Evolutionary conservation across 2,329 filamentous ascomycete species (phyloP).

Genomic region (Claviceps sp.): DNA sequence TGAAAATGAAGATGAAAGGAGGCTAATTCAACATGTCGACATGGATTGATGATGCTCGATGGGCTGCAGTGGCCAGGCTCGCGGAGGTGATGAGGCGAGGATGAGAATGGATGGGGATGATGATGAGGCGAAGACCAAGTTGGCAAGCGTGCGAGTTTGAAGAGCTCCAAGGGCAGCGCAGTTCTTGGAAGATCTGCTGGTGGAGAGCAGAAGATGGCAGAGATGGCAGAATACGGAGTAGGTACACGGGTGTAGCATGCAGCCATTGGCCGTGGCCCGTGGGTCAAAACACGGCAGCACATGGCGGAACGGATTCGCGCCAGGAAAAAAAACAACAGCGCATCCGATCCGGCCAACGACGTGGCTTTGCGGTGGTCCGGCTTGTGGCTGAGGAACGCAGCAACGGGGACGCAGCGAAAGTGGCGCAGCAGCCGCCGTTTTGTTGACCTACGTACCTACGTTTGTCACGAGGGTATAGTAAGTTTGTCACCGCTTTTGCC

Average conservation of each 20-base stretch:
- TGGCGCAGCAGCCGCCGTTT: too few relatives aligned
- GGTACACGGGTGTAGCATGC: constrained; percentile 6
- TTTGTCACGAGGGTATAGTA: too few relatives aligned
- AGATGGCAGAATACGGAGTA: not conserved
- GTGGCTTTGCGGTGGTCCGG: too few relatives aligned
- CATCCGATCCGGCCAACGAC: not conserved
- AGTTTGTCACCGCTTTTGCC: too few relatives aligned
- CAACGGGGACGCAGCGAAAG: too few relatives aligned
- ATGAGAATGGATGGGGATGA: not conserved
- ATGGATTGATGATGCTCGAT: constrained; percentile 1
- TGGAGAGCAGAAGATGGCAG: constrained; percentile 8
- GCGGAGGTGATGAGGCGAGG: not conserved
- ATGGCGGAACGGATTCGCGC: constrained; percentile 5
- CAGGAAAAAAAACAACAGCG: not conserved
- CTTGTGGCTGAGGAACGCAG: too few relatives aligned
- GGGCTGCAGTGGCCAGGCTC: constrained; percentile 1
- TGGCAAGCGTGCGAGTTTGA: not conserved
- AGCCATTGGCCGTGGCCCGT: constrained; percentile 17
- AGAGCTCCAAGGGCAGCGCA: constrained; percentile 3
- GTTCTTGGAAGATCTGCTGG: constrained; percentile 6
- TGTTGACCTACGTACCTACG: too few relatives aligned
- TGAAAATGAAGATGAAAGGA: not conserved
- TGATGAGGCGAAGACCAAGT: not conserved
- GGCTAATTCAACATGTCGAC: constrained; percentile 8
- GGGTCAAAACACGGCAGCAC: constrained; percentile 14